These are phyloP conservation scores for Sicyos edulis DNA, from an alignment of 306 rosid genomes.

Conservation along the genomic window DNA sequence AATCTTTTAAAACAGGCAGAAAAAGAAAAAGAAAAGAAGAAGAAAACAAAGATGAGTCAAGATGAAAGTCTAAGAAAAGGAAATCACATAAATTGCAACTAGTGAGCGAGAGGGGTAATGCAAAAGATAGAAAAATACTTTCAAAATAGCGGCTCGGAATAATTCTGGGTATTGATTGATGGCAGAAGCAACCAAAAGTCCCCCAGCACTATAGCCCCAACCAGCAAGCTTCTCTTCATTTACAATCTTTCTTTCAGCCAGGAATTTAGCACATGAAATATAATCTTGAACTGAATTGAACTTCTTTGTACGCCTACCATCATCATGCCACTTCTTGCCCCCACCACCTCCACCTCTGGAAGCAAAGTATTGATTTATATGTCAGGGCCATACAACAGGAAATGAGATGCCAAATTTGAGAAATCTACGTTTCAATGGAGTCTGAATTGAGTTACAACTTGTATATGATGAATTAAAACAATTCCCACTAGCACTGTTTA, in stretches of 20 bases:
- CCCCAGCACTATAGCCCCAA: slow-evolving; percentile 89
- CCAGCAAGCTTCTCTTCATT: slow-evolving; percentile 74
- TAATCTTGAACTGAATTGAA: slow-evolving; percentile 70
- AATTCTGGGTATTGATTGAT: slow-evolving; percentile 66
- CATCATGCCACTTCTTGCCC: slow-evolving; percentile 83
- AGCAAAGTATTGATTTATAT: slow-evolving; percentile 27
- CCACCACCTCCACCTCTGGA: slow-evolving; percentile 90
- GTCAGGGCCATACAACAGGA: slow-evolving; percentile 2
- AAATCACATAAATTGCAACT: background rate
- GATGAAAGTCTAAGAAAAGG: background rate
- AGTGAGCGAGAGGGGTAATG: background rate
- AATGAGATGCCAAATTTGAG: slow-evolving; percentile 10
- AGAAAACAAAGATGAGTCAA: background rate
- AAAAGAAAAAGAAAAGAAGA: background rate
- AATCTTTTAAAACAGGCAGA: slow-evolving; percentile 1
- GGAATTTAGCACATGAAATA: slow-evolving; percentile 76
- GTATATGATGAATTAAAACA: background rate
- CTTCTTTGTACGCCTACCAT: slow-evolving; percentile 66
- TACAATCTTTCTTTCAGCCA: slow-evolving; percentile 54
- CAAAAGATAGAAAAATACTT: slow-evolving; percentile 37
- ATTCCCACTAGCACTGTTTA: background rate
- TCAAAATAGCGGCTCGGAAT: slow-evolving; percentile 75
- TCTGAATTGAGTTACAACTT: background rate
- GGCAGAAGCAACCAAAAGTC: slow-evolving; percentile 88
- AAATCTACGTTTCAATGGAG: background rate